Evolutionary conservation across 1,284 basidiomycete species (phyloP).

Genomic region (Phaffia rhodozyma): DNA sequence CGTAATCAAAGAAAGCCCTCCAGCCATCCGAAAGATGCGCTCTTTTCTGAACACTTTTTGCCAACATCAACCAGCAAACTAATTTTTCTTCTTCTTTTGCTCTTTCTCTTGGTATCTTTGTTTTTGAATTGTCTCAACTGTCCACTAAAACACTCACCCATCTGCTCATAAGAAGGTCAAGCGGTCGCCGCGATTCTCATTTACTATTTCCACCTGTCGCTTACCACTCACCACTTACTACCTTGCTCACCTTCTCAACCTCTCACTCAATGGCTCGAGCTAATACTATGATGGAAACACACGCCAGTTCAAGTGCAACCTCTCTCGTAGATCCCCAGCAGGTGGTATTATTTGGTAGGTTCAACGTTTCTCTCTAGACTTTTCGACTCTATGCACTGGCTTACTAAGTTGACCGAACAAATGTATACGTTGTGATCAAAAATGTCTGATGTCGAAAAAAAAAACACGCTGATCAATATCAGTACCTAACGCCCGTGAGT

Average conservation of each 20-base stretch:
- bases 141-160: not conserved
- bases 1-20: too few relatives aligned
- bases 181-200: not conserved
- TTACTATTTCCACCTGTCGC: not conserved
- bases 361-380: not conserved
- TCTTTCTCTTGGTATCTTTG: too few relatives aligned
- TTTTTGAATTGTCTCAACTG: too few relatives aligned
- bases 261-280: not conserved
- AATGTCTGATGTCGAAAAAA: too few relatives aligned
- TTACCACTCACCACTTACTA: not conserved
- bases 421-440: not conserved
- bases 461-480: not conserved
- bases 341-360: slow-evolving; percentile 6
- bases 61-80: too few relatives aligned
- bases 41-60: too few relatives aligned
- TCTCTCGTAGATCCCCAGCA: not conserved
- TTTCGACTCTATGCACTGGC: not conserved
- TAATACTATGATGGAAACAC: not conserved
- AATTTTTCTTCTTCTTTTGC: too few relatives aligned
- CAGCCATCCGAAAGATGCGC: too few relatives aligned
- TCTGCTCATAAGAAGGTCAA: not conserved
- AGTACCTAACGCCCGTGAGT: slow-evolving; percentile 16
- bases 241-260: not conserved
- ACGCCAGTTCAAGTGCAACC: not conserved
- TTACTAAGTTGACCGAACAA: not conserved